These are phyloP conservation scores for Chenopodium formosanum DNA, from an alignment of 148 eudicot genomes.

Conservation along the genomic window DNA sequence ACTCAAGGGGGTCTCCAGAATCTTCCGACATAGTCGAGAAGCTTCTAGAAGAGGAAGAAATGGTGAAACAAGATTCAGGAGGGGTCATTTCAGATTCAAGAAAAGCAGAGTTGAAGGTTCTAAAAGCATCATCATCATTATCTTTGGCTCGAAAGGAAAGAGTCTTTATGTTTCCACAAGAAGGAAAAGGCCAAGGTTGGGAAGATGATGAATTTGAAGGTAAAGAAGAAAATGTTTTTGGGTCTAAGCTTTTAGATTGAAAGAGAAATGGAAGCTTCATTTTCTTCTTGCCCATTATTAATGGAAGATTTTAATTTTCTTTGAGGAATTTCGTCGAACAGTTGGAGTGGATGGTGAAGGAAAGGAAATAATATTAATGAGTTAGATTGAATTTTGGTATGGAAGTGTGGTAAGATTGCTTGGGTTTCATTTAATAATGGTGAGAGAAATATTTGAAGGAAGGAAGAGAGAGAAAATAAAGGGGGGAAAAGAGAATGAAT, in stretches of 20 bases:
- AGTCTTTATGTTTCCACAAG: slow-evolving; percentile 57
- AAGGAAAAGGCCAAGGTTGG: slow-evolving; percentile 53
- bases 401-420: slow-evolving; percentile 14
- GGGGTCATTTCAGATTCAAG: slow-evolving; percentile 12
- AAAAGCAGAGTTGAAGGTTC: slow-evolving; percentile 41
- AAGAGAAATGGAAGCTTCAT: slow-evolving; percentile 64
- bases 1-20: slow-evolving; percentile 38
- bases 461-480: neutral
- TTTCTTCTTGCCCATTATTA: slow-evolving; percentile 35
- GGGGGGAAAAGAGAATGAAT: too few species aligned
- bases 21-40: slow-evolving; percentile 34
- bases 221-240: slow-evolving; percentile 8
- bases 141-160: slow-evolving; percentile 57
- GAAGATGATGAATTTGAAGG: slow-evolving; percentile 19
- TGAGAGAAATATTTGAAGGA: slow-evolving; percentile 3
- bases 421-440: slow-evolving; percentile 26
- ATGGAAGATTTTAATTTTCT: neutral
- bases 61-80: slow-evolving; percentile 5
- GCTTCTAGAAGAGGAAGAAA: slow-evolving; percentile 24
- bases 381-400: slow-evolving; percentile 20
- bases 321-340: slow-evolving; percentile 20
- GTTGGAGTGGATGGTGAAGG: slow-evolving; percentile 4
- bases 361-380: neutral
- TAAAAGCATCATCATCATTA: slow-evolving; percentile 26
- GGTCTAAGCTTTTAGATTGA: slow-evolving; percentile 39